Percentiles rank a stretch among this genome's conserved stretches.
Evolutionary conservation across 179 eudicot species (phyloP).

Genomic region (Gypsophila paniculata): DNA sequence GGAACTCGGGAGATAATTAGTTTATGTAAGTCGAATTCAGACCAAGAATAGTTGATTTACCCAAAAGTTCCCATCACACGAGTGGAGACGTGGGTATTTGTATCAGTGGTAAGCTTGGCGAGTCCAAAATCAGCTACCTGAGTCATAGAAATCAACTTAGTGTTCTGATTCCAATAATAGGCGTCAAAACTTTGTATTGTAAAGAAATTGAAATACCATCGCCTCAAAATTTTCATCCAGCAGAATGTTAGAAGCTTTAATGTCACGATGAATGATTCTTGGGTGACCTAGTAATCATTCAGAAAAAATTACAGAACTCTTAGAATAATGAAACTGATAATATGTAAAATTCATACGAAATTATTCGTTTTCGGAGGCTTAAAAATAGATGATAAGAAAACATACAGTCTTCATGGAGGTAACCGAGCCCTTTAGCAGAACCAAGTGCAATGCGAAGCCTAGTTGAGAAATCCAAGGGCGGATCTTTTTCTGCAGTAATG

Average conservation of each 20-base stretch:
- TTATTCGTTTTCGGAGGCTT: not conserved
- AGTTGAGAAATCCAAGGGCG: constrained; percentile 59
- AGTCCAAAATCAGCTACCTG: constrained; percentile 97
- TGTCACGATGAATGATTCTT: constrained; percentile 90
- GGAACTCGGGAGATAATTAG: not conserved
- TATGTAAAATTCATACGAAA: not conserved
- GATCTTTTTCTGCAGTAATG: constrained; percentile 42
- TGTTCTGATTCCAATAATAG: not conserved
- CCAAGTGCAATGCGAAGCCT: constrained; percentile 85
- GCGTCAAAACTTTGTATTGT: not conserved
- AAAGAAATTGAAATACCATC: constrained; percentile 39
- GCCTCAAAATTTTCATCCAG: constrained; percentile 73
- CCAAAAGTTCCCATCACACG: constrained; percentile 99
- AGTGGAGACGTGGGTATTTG: constrained; percentile 81
- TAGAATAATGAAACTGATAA: not conserved
- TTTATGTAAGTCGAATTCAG: not conserved
- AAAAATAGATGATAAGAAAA: not conserved
- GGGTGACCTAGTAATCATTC: constrained; percentile 59
- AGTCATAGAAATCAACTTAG: not conserved
- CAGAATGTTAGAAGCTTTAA: constrained; percentile 93
- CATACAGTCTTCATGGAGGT: constrained; percentile 95
- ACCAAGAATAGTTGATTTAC: constrained; percentile 31
- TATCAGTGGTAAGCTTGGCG: constrained; percentile 79
- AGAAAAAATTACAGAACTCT: not conserved
- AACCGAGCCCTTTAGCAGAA: constrained; percentile 87